Evolutionary conservation across 257 asterid species (phyloP), one percentile per base, ranked within the genome.

Genomic region (Scutellaria barbata): DNA sequence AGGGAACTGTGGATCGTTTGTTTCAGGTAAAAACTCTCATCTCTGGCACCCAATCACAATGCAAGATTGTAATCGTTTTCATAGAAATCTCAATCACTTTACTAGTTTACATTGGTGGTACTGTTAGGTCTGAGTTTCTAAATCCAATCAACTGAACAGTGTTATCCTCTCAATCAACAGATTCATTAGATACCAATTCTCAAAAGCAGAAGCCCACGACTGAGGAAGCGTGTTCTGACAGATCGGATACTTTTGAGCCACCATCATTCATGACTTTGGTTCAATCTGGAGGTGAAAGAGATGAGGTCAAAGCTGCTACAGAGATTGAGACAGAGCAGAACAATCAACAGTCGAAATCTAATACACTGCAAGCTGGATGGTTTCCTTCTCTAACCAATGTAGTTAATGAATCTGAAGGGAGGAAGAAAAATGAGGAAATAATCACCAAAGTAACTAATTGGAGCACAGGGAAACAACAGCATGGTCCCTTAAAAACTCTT

Each of bases 401-500:
- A 10, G 85, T 79, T 54, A 87, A 84, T 43, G 95, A 92, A 53
- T 92, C 96, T 9, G 88, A 92, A 78, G 96, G 92, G 37, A 82
- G 96, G 68, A 88, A 88, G 90, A 90, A 90, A 75, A 92, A 90
- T 1, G 96, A 92, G 84, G 97, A 87, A 81, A 72, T 81, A 35
- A 90, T 90, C 51, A 88, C 92, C 77, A 92, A 88, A 81, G 96
- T 86, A 22, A 84, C 96, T 53, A 85, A 86, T 69, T 87, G 91
- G 95, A 89, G 85, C 79, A 66, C 89, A 6, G 86, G 75, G 25
- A 89, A 82, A 75, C 95, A 92, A 72, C 92, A 92, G 66, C 95
- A 85, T 63, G 50, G 83, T 72, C 89, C 94, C 25, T 76, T 87
- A 81, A 87, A 82, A 70, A 85, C 25, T 61, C 90, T 90, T 53